A percentile compares a stretch with the other conserved stretches of the same genome.
These are phyloP conservation scores for Coprinopsis marcescibilis DNA, from an alignment of 768 basidiomycete genomes.

Conservation along the genomic window DNA sequence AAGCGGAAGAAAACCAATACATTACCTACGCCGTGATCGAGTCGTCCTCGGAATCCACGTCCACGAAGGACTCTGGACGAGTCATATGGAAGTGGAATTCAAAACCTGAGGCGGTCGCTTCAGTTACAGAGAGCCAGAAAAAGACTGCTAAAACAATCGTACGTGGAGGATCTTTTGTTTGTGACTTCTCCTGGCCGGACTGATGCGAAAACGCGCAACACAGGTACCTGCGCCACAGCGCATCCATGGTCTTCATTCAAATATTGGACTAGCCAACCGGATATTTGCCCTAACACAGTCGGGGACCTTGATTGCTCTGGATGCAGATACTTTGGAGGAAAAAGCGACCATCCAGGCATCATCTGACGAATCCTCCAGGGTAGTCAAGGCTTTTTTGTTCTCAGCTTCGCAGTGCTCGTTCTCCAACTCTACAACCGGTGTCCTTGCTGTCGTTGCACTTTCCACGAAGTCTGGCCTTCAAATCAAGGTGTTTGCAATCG, in stretches of 20 bases:
- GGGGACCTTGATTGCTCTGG: conserved; percentile 19
- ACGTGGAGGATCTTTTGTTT: conserved; percentile 21
- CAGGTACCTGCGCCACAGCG: conserved; percentile 19
- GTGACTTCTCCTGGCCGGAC: neutral
- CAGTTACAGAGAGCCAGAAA: conserved; percentile 17
- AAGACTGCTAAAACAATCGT: conserved; percentile 31
- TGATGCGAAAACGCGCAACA: neutral
- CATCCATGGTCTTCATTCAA: conserved; percentile 19
- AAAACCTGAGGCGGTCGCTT: conserved; percentile 16
- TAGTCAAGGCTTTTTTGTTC: conserved; percentile 18
- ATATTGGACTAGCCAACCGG: conserved; percentile 18
- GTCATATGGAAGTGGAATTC: conserved; percentile 63
- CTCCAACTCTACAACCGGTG: conserved; percentile 12
- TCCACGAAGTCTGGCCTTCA: conserved; percentile 18
- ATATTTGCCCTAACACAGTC: conserved; percentile 20
- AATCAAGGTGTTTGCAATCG: conserved; percentile 27
- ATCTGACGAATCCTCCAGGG: conserved; percentile 6
- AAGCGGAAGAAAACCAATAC: conserved; percentile 25
- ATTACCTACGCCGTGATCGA: conserved; percentile 53
- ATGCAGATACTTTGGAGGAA: conserved; percentile 20
- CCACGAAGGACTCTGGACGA: conserved; percentile 34
- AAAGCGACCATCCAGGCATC: conserved; percentile 15
- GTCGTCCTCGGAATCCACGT: conserved; percentile 37
- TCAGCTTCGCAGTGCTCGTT: conserved; percentile 14
- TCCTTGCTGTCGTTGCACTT: conserved; percentile 15